Base-by-base conservation (phyloP, 805 yeast species). In the Monosporozyma servazzii region DNA sequence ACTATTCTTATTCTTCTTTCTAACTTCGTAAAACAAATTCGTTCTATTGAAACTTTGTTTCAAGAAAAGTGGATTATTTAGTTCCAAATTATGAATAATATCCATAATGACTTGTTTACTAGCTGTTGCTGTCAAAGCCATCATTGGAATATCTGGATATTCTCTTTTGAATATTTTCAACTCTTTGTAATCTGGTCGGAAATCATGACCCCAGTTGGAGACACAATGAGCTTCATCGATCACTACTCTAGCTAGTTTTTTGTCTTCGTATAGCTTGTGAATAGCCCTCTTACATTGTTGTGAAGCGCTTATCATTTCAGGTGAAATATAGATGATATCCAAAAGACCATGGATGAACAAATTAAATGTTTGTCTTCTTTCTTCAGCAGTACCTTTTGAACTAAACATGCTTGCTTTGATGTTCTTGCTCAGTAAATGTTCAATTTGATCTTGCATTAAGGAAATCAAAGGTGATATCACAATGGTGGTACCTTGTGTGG, bases 191-290 rank as follows among this genome's bases (percentile, higher is more conserved):
- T 93, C 98, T 0, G 98, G 97, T 50, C 99, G 75, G 66, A 93
- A 93, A 67, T 95, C 99, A 68, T 93, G 99, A 18, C 99, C 99
- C 99, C 99, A 93, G 9, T 95, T 85, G 49, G 96, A 88, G 49
- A 95, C 95, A 76, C 99, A 93, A 70, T 93, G 99, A 0, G 99
- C 99, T 64, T 86, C 99, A 70, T 93, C 99, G 41, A 93, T 89
- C 7, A 93, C 96, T 36, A 93, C 77, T 48, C 98, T 74, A 0
- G 97, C 96, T 30, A 93, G 70, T 59, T 73, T 72, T 10, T 76
- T 73, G 39, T 76, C 76, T 9, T 72, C 70, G 63, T 86, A 74
- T 5, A 93, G 70, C 48, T 69, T 74, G 9, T 74, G 69, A 49
- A 93, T 81, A 0, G 84, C 83, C 49, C 73, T 75, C 59, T 79